Base-by-base conservation (phyloP, 768 basidiomycete genomes). In the Collybia mongolica region DNA sequence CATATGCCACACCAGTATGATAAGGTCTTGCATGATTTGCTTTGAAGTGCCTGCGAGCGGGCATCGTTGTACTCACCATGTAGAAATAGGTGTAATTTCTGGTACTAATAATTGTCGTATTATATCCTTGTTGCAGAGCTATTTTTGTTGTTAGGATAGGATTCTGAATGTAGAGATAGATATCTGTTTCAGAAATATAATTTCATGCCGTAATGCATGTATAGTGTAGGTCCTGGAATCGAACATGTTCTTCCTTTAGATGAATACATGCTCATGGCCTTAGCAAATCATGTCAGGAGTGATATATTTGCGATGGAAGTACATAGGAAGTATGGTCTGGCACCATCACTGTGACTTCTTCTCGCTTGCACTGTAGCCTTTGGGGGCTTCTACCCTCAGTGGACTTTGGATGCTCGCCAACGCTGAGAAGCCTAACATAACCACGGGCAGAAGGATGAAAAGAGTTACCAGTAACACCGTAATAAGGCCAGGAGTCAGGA, bases 1-100 rank as follows among this genome's bases (percentile, higher is more conserved):
- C 89, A 91, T 63, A 69, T 90, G 69, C 88, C 90, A 18, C 84
- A 93, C 60, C 84, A 86, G 56, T 93, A 93, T 57, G 90, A 92
- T 60, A 75, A 76, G 51, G 83, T 83, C 26, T 62, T 92, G 41
- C 85, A 89, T 54, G 86, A 90, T 60, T 65, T 90, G 35, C 64
- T 86, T 29, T 86, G 61, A 72, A n/a, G 42, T 51, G 17, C 41
- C 38, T 37, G 23, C 28, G 17, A 46, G 32, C 32, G 11, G 32
- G 14, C 11, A 9, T 6, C 5, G 32, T 12, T 32, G 32, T 32
- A 49, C 54, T 37, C 38, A 39, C 39, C 14, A 12, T 56, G 44
- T 48, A 53, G 32, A 28, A n/a, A 39, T 46, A 17, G 6, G 6
- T 28, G n/a, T n/a, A 15, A 32, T 32, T 32, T 32, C 11, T 32